Conservation (phyloP, 2,329 filamentous ascomycete genomes). For the Ophiostoma sp. region DNA sequence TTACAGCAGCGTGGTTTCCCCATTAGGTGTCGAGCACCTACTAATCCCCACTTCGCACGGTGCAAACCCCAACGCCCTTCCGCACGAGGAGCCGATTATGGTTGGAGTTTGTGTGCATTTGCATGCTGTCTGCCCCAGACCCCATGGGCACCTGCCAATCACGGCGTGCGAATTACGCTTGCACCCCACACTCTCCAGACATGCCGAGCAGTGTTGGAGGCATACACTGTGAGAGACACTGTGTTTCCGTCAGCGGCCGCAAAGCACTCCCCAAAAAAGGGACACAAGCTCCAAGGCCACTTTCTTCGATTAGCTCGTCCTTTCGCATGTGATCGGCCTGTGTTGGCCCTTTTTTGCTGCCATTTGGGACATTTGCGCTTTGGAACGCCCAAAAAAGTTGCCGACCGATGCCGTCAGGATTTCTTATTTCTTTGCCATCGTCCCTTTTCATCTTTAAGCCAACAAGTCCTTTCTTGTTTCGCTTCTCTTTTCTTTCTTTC, state of each 20-base stretch:
- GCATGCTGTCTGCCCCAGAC: background rate
- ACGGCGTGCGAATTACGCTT: constrained; percentile 24
- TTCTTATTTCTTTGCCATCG: background rate
- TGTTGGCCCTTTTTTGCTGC: background rate
- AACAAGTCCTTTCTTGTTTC: background rate
- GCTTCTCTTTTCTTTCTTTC: constrained; percentile 10
- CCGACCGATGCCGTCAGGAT: constrained; percentile 19
- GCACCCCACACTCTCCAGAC: constrained; percentile 13
- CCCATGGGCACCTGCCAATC: constrained; percentile 19
- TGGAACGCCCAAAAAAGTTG: constrained; percentile 11
- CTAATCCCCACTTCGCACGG: constrained; percentile 1
- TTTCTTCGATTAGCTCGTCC: background rate
- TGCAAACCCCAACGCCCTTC: background rate
- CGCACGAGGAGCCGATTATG: background rate
- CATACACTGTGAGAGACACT: background rate
- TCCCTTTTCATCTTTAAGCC: background rate
- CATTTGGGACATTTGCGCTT: background rate
- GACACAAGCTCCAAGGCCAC: background rate
- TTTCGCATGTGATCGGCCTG: constrained; percentile 22
- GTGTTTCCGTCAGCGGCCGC: constrained; percentile 9
- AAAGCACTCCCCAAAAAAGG: background rate
- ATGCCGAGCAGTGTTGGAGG: background rate
- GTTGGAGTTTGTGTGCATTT: background rate
- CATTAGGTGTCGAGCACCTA: background rate
- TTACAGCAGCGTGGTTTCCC: constrained; percentile 14